Conservation (phyloP, 768 basidiomycete genomes). For the Megacollybia marginata region DNA sequence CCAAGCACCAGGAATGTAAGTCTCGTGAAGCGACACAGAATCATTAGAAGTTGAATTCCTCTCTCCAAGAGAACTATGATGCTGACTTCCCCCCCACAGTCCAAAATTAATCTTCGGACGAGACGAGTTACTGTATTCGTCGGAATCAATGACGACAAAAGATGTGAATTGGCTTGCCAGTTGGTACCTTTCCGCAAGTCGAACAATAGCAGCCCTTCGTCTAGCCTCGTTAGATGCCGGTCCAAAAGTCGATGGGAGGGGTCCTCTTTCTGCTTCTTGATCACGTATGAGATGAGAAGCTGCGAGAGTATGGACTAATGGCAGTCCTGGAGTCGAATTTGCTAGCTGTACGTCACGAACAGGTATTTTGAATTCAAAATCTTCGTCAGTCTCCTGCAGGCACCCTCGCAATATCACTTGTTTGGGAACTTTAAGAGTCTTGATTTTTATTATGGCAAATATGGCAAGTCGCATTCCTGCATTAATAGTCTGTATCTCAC, state of each 20-base stretch:
- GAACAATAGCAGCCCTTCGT: conserved; percentile 37
- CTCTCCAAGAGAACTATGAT: neutral
- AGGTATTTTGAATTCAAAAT: conserved; percentile 23
- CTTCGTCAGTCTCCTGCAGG: conserved; percentile 23
- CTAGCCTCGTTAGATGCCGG: conserved; percentile 22
- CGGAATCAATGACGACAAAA: conserved; percentile 45
- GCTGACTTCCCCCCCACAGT: neutral
- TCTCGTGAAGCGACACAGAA: neutral
- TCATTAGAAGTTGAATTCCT: neutral
- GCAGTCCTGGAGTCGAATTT: conserved; percentile 23
- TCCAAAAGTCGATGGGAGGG: conserved; percentile 21
- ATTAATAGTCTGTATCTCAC: conserved; percentile 23
- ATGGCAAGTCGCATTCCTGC: conserved; percentile 27
- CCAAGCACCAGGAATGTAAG: conserved; percentile 14
- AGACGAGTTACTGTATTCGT: conserved; percentile 11
- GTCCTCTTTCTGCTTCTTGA: conserved; percentile 27
- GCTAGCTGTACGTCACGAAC: conserved; percentile 23
- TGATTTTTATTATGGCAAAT: conserved; percentile 25
- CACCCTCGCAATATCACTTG: conserved; percentile 25
- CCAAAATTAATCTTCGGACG: neutral
- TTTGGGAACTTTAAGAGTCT: conserved; percentile 20
- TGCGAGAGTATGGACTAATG: conserved; percentile 45
- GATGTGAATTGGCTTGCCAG: conserved; percentile 47
- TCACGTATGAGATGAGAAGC: conserved; percentile 50
- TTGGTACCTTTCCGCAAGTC: conserved; percentile 43